phyloP scores from a whole-genome alignment of 805 yeast species.

The Yarrowia divulgata region DNA sequence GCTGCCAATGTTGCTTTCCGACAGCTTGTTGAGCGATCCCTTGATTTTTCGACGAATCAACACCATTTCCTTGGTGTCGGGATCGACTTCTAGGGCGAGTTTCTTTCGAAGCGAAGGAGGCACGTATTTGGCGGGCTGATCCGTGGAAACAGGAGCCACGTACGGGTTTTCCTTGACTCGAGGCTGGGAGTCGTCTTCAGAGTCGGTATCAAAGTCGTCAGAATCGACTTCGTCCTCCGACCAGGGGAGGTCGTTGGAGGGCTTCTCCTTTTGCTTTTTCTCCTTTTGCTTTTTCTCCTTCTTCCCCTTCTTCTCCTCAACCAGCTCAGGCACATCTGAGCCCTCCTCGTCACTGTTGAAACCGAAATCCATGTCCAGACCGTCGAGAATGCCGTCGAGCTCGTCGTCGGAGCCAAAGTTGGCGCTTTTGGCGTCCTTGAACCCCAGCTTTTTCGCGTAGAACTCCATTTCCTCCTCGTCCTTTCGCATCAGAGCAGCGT shows the following conservation, averaged over 20 bases:
- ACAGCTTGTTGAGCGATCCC: constrained; percentile 85
- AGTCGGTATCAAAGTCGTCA: constrained; percentile 46
- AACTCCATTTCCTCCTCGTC: constrained; percentile 83
- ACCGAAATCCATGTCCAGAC: constrained; percentile 61
- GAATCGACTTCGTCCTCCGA: constrained; percentile 46
- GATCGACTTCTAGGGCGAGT: constrained; percentile 48
- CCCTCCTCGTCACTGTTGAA: constrained; percentile 26
- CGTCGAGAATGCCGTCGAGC: constrained; percentile 83
- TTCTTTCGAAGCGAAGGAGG: constrained; percentile 86
- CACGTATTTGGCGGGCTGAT: constrained; percentile 60
- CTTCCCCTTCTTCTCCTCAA: constrained; percentile 42
- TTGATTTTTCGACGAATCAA: constrained; percentile 70
- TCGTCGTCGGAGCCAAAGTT: constrained; percentile 65
- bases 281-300: constrained; percentile 43
- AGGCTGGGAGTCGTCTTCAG: constrained; percentile 38
- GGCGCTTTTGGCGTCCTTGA: constrained; percentile 57
- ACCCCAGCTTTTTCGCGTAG: constrained; percentile 81
- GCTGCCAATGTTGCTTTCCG: constrained; percentile 79
- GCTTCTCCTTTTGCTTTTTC: constrained; percentile 41
- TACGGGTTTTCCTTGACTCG: constrained; percentile 71
- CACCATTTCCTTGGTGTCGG: constrained; percentile 55
- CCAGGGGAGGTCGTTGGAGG: constrained; percentile 34
- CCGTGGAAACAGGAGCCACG: constrained; percentile 50
- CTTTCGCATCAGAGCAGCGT: constrained; percentile 57
- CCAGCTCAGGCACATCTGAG: constrained; percentile 40